Conservation (phyloP, 768 basidiomycete genomes). For the Tephrocybe sp. region DNA sequence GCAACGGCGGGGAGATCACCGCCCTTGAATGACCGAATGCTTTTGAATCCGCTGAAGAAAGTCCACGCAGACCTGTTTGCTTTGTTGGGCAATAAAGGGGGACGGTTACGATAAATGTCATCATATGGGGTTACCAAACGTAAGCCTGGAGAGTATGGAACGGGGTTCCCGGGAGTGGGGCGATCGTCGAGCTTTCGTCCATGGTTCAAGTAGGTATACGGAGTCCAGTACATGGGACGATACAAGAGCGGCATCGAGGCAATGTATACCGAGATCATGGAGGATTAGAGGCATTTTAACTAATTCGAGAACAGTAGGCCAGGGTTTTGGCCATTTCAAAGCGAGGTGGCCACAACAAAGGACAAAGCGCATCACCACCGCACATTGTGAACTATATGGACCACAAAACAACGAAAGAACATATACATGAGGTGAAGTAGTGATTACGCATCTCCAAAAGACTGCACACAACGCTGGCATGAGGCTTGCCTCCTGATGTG, state of each 20-base stretch:
- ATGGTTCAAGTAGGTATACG: background rate
- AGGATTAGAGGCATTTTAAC: conserved; percentile 2
- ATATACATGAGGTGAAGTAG: background rate
- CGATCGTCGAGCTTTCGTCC: background rate
- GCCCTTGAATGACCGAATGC: background rate
- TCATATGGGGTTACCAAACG: background rate
- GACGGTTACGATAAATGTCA: background rate
- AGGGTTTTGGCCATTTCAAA: conserved; percentile 13
- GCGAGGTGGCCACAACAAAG: conserved; percentile 6
- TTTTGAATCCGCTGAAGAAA: background rate
- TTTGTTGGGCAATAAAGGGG: background rate
- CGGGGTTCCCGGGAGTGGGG: too few species aligned
- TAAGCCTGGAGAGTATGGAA: background rate
- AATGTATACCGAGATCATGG: background rate
- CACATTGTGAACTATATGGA: conserved; percentile 8
- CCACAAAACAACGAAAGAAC: background rate
- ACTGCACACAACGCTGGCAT: too few species aligned
- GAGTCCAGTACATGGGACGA: background rate
- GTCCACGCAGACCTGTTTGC: background rate
- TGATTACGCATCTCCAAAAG: too few species aligned
- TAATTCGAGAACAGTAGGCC: conserved; percentile 1
- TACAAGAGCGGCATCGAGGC: background rate
- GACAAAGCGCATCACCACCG: conserved; percentile 12
- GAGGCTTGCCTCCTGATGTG: too few species aligned
- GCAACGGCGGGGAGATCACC: background rate